Evolutionary conservation across 768 basidiomycete genomes (phyloP).

Genomic region (Kwoniella bestiolae): DNA sequence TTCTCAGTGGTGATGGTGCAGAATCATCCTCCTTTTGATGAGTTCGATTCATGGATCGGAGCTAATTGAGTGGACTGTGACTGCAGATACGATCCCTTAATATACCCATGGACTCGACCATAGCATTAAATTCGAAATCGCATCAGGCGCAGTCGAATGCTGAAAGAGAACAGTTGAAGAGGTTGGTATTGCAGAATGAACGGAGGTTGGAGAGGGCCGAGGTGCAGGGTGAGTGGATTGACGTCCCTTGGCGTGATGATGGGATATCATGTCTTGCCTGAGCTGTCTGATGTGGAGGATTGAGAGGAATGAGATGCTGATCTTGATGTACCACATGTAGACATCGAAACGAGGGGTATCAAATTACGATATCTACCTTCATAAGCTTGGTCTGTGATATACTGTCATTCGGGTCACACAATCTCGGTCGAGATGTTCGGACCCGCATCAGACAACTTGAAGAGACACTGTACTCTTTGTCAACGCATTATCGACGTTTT

Average conservation of each 20-base stretch:
- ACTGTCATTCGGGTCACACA: no score
- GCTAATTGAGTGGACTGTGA: neutral
- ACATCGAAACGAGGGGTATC: constrained; percentile 45
- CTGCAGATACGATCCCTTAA: constrained; percentile 79
- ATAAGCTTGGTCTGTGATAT: no score
- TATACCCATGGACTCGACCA: constrained; percentile 80
- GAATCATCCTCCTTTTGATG: no score
- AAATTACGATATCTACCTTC: constrained; percentile 35
- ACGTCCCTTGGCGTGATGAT: neutral
- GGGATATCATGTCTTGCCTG: neutral
- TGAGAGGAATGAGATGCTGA: neutral
- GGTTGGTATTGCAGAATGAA: constrained; percentile 65
- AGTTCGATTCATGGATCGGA: no score
- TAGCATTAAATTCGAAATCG: constrained; percentile 86
- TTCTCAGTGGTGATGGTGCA: no score
- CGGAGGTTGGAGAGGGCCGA: constrained; percentile 54
- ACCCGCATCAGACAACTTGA: no score
- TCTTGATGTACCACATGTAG: neutral
- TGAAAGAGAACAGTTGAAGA: constrained; percentile 95
- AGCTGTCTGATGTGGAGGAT: neutral
- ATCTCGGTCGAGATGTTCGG: no score
- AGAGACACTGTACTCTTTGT: no score
- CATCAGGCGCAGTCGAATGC: constrained; percentile 93
- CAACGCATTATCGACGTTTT: no score
- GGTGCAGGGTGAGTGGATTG: constrained; percentile 41